A percentile compares a stretch with the other conserved stretches of the same genome.
These are phyloP conservation scores for Phytopythium aichiense DNA, from an alignment of 352 stramenopile species.

Conservation along the genomic window DNA sequence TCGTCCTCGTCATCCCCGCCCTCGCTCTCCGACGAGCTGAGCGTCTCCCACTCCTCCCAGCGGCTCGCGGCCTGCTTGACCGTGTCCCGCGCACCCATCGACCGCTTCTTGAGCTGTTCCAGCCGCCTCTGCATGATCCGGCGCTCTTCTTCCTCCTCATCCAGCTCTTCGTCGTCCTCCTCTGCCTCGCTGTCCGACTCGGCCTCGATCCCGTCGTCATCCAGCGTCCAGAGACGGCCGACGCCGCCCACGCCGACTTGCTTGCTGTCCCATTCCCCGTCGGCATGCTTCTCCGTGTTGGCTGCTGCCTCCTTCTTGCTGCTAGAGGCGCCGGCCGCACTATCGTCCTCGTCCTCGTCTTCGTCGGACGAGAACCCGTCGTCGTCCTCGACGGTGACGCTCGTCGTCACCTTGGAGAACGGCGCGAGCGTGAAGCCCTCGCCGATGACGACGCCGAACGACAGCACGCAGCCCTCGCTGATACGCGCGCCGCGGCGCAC, in stretches of 20 bases:
- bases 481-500: constrained; percentile 66
- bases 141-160: constrained; percentile 27
- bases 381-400: constrained; percentile 40
- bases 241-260: constrained; percentile 70
- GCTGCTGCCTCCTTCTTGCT: constrained; percentile 7
- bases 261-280: constrained; percentile 51
- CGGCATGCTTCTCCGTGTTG: neutral
- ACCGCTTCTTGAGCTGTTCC: constrained; percentile 63
- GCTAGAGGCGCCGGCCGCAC: constrained; percentile 5
- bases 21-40: constrained; percentile 74
- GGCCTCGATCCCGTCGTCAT: constrained; percentile 79
- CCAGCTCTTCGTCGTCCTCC: constrained; percentile 45
- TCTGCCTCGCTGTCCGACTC: constrained; percentile 59
- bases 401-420: constrained; percentile 83
- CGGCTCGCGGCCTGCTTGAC: constrained; percentile 47
- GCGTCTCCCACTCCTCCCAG: constrained; percentile 78
- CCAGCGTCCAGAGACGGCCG: constrained; percentile 76
- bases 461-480: constrained; percentile 70
- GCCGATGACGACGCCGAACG: constrained; percentile 80
- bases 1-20: constrained; percentile 48
- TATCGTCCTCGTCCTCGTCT: constrained; percentile 33
- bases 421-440: constrained; percentile 57
- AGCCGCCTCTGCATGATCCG: constrained; percentile 22
- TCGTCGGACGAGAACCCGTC: constrained; percentile 78
- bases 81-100: constrained; percentile 65